A percentile compares a stretch with the other conserved stretches of the same genome.
Conservation (phyloP, 108 stramenopile genomes). For the Skeletonema marinoi region DNA sequence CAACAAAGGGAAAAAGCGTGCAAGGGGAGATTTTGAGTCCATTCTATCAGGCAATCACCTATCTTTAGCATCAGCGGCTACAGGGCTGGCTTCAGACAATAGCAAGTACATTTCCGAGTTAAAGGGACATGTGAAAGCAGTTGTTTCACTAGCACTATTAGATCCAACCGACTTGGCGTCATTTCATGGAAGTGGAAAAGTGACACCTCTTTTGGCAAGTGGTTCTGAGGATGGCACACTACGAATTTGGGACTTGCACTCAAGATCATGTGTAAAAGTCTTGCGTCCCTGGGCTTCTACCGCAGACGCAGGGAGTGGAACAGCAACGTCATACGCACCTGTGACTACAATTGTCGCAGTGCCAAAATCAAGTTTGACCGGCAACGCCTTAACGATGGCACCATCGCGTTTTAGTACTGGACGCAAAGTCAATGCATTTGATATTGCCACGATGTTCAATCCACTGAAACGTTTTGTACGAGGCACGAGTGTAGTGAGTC, state of each 20-base stretch:
- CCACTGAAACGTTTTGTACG: constrained; percentile 40
- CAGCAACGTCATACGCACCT: constrained; percentile 46
- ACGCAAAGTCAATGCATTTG: background rate
- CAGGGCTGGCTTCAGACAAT: constrained; percentile 6
- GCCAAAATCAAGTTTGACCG: constrained; percentile 28
- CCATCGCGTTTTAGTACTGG: constrained; percentile 8
- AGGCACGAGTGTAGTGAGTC: constrained; percentile 28
- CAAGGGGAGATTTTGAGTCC: constrained; percentile 18
- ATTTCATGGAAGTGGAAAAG: background rate
- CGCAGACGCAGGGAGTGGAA: constrained; percentile 15
- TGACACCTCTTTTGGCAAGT: constrained; percentile 50
- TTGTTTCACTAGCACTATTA: constrained; percentile 63
- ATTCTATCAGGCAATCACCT: constrained; percentile 23
- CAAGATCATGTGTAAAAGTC: constrained; percentile 65
- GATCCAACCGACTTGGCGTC: constrained; percentile 44
- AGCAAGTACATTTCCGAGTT: constrained; percentile 53
- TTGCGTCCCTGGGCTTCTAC: constrained; percentile 71
- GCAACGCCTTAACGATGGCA: background rate
- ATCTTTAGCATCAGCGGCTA: background rate
- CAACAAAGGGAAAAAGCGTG: background rate
- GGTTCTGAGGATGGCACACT: constrained; percentile 75
- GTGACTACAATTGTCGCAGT: constrained; percentile 61
- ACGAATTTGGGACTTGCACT: constrained; percentile 81
- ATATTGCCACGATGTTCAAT: constrained; percentile 23
- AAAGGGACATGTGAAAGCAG: constrained; percentile 69